Evolutionary conservation across 2,329 filamentous ascomycete species (phyloP).

Genomic region (Exophiala xenobiotica): DNA sequence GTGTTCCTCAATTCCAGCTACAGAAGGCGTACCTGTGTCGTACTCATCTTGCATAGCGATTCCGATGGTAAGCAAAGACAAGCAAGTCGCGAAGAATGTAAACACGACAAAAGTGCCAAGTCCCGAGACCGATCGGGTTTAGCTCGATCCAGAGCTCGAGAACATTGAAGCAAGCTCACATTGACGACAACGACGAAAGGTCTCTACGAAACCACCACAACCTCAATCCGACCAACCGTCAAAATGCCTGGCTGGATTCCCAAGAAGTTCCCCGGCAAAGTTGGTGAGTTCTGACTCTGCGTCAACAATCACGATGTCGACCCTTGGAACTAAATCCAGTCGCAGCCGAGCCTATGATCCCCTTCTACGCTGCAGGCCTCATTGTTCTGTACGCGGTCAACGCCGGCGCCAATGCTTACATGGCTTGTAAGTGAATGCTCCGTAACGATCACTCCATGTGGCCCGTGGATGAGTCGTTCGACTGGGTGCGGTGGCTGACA

Average conservation of each 20-base stretch:
- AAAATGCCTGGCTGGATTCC: slow-evolving; percentile 72
- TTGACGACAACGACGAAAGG: slow-evolving; percentile 13
- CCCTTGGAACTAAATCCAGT: neutral
- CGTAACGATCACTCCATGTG: no score
- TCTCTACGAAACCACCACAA: slow-evolving; percentile 9
- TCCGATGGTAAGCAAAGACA: slow-evolving; percentile 7
- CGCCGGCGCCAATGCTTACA: slow-evolving; percentile 73
- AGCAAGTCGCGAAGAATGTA: neutral
- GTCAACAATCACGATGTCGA: neutral
- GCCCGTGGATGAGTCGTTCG: no score
- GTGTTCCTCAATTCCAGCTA: no score
- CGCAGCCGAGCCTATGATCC: slow-evolving; percentile 83
- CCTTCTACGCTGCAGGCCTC: slow-evolving; percentile 91
- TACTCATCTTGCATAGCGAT: no score
- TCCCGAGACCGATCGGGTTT: neutral
- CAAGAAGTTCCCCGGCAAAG: slow-evolving; percentile 78
- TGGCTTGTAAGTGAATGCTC: slow-evolving; percentile 65
- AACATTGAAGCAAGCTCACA: slow-evolving; percentile 11
- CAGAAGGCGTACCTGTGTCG: no score
- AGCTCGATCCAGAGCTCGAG: slow-evolving; percentile 3
- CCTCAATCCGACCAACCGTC: slow-evolving; percentile 12
- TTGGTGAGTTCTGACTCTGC: slow-evolving; percentile 58
- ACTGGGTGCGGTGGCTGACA: no score
- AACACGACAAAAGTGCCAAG: slow-evolving; percentile 22
- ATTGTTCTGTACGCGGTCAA: slow-evolving; percentile 92